phyloP scores from a whole-genome alignment of 495 filamentous ascomycete species.

The Chaetomium tenue region DNA sequence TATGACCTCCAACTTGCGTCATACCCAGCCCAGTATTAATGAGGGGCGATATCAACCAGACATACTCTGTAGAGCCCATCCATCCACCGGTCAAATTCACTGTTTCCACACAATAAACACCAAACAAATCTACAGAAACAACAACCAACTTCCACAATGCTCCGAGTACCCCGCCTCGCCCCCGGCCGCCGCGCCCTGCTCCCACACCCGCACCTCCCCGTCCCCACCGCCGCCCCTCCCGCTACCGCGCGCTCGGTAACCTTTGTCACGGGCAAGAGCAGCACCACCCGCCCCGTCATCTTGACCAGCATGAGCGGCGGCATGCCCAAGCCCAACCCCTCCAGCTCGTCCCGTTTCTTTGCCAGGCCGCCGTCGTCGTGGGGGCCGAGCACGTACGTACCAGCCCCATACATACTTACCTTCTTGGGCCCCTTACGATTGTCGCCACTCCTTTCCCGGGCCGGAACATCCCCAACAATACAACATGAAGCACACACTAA shows the following conservation, averaged over 20 bases:
- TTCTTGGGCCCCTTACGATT: too few relatives aligned
- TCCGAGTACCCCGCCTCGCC: conserved; percentile 6
- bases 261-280: conserved; percentile 4
- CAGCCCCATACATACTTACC: neutral
- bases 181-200: conserved; percentile 12
- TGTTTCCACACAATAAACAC: neutral
- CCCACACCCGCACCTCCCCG: neutral
- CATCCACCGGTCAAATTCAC: too few relatives aligned
- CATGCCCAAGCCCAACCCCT: neutral
- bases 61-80: too few relatives aligned
- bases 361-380: neutral
- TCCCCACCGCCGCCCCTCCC: neutral
- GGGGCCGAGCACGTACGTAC: conserved; percentile 9
- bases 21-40: too few relatives aligned
- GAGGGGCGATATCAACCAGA: too few relatives aligned
- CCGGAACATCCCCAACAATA: too few relatives aligned
- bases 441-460: neutral
- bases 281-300: neutral
- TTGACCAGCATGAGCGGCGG: neutral
- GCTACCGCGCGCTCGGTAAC: conserved; percentile 2
- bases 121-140: neutral
- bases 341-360: neutral
- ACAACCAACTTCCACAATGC: neutral
- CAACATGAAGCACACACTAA: too few relatives aligned
- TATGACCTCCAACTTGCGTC: too few relatives aligned